Conservation (phyloP, 2,329 filamentous ascomycete species). For the Fusarium sarcochroum region DNA sequence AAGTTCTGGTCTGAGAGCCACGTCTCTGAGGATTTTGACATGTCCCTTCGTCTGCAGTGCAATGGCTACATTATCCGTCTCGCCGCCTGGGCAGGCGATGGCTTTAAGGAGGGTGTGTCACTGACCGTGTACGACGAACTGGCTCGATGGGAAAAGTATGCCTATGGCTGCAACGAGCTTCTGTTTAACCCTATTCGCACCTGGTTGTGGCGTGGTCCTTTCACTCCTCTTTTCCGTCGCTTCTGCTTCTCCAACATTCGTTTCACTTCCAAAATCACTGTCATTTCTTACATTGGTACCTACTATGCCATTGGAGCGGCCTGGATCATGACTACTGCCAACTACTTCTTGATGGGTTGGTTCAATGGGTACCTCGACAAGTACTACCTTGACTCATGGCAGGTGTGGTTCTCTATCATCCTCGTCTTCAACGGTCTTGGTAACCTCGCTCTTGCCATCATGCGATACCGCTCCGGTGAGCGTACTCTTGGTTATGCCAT, state of each 20-base stretch:
- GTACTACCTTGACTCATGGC: conserved; percentile 84
- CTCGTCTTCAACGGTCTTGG: conserved; percentile 83
- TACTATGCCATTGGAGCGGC: conserved; percentile 85
- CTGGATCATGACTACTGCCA: conserved; percentile 79
- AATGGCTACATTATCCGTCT: conserved; percentile 80
- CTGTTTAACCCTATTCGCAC: conserved; percentile 83
- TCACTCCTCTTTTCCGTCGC: conserved; percentile 81
- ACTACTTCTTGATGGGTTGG: conserved; percentile 84
- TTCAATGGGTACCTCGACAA: conserved; percentile 83
- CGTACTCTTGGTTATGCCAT: conserved; percentile 69
- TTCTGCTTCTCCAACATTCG: conserved; percentile 82
- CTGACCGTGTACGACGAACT: conserved; percentile 88
- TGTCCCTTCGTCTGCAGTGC: conserved; percentile 82
- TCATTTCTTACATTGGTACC: conserved; percentile 83
- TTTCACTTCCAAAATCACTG: conserved; percentile 81
- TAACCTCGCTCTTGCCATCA: conserved; percentile 78
- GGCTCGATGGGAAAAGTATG: conserved; percentile 89
- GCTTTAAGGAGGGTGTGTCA: conserved; percentile 87
- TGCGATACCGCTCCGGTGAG: conserved; percentile 80
- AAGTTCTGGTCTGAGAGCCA: conserved; percentile 88
- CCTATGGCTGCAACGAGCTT: conserved; percentile 86
- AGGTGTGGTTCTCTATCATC: conserved; percentile 85
- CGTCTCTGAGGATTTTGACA: conserved; percentile 86
- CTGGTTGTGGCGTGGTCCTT: conserved; percentile 81
- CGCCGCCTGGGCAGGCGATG: conserved; percentile 80